A percentile compares a stretch with the other conserved stretches of the same genome.
Conservation (phyloP, 2,329 filamentous ascomycete genomes). For the Neofusicoccum laricinum region DNA sequence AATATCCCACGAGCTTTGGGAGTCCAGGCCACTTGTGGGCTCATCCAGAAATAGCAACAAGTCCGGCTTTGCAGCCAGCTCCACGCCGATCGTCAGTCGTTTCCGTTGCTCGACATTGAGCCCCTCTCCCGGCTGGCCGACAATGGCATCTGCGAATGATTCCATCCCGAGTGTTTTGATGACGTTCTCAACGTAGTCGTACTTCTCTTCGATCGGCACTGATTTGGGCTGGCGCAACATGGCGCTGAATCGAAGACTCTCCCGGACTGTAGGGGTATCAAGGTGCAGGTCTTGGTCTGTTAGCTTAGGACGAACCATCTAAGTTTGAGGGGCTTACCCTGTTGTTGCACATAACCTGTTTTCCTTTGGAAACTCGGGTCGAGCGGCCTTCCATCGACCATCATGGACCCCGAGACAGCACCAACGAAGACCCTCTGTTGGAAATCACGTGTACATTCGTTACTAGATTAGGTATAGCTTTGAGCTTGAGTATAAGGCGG, state of each 20-base stretch:
- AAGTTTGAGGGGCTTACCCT: too few species aligned
- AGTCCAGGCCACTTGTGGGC: constrained; percentile 28
- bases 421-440: too few species aligned
- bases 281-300: constrained; percentile 49
- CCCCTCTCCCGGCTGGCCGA: constrained; percentile 60
- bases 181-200: constrained; percentile 61
- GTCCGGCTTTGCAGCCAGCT: constrained; percentile 66
- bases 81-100: constrained; percentile 68
- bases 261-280: constrained; percentile 36
- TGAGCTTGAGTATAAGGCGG: too few species aligned
- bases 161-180: constrained; percentile 66
- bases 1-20: constrained; percentile 59
- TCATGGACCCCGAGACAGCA: too few species aligned
- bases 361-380: too few species aligned
- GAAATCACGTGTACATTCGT: too few species aligned
- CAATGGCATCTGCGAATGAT: constrained; percentile 64
- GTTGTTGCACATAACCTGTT: too few species aligned
- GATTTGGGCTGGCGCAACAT: constrained; percentile 49
- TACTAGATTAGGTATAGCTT: too few species aligned
- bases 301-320: too few species aligned
- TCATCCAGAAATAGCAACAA: constrained; percentile 63
- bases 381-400: too few species aligned
- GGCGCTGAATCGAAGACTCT: constrained; percentile 35
- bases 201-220: constrained; percentile 57
- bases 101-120: constrained; percentile 69